Evolutionary conservation across 2,329 filamentous ascomycete genomes (phyloP), one percentile per base, ranked within the genome.

Genomic region (Ciborinia camelliae): DNA sequence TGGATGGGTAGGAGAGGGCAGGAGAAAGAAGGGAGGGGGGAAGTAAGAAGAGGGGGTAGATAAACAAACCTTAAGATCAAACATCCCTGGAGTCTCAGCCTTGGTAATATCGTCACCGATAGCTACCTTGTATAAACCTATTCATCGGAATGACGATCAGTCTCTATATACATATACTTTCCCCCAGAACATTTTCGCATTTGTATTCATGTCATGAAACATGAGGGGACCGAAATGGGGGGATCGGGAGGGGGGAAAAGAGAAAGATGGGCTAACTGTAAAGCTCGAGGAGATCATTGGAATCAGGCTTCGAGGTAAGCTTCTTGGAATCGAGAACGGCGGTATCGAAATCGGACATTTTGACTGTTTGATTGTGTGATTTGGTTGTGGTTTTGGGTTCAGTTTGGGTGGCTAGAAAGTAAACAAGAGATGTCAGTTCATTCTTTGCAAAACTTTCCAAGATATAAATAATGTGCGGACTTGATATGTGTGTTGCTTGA

Each of bases 261-360:
- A 18, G 18, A 28, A 35, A 18, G 30, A 32, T 14, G 5, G 26
- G 37, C 66, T 32, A 60, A 75, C 68, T 70, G 66, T 72, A 75
- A 39, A 75, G 67, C 53, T 69, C 59, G n/a, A 92, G 85, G 55
- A 90, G 81, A 69, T 90, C 84, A 26, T 86, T 81, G 78, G 86
- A 84, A 74, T 70, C 75, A 62, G 88, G 88, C 83, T 88, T 88
- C 70, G 79, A 76, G 71, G 84, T 84, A 69, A 90, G 82, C 82
- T 89, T 88, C 79, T 85, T 86, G 78, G 84, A 86, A 78, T 90
- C 87, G 69, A 74, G 75, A 72, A 83, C 80, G 68, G 87, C 87
- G 76, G 79, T 80, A 70, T 84, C 72, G 79, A 86, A 87, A 65
- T 64, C 71, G 41, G 63, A 41, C 63, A 65, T 65, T 20, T 37